A percentile compares a stretch with the other conserved stretches of the same genome.
phyloP scores from a whole-genome alignment of 2,329 filamentous ascomycete genomes.

The Fusarium longipes region DNA sequence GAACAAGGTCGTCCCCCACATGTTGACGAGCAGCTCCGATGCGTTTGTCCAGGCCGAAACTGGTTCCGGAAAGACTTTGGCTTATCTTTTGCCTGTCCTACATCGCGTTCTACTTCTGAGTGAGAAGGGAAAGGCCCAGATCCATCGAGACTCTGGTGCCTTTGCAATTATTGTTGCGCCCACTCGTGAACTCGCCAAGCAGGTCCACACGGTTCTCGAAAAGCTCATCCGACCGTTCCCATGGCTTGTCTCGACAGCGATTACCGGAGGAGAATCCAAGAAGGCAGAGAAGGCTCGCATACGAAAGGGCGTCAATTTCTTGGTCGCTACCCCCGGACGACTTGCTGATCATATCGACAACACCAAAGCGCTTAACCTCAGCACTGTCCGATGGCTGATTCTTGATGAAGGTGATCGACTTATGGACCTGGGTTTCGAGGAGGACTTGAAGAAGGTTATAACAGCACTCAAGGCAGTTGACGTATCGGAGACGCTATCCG shows the following conservation, averaged over 20 bases:
- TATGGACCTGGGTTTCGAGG: constrained; percentile 97
- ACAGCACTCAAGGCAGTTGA: constrained; percentile 76
- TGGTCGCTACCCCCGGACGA: constrained; percentile 93
- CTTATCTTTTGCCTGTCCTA: constrained; percentile 93
- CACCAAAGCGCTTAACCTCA: constrained; percentile 88
- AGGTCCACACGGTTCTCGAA: constrained; percentile 89
- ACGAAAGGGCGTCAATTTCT: constrained; percentile 92
- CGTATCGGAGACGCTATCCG: constrained; percentile 68
- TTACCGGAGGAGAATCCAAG: constrained; percentile 75
- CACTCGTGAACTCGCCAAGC: constrained; percentile 92
- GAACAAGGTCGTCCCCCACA: constrained; percentile 83
- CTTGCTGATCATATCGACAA: constrained; percentile 92
- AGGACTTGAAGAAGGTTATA: constrained; percentile 90
- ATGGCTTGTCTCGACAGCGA: constrained; percentile 93
- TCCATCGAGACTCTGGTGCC: constrained; percentile 86
- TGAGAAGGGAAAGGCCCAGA: constrained; percentile 64
- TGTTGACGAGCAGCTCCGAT: constrained; percentile 84
- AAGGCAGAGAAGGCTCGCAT: constrained; percentile 91
- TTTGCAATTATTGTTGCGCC: constrained; percentile 96
- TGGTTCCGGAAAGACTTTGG: constrained; percentile 95
- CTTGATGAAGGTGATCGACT: constrained; percentile 97
- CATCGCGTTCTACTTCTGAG: constrained; percentile 86
- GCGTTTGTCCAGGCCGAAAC: constrained; percentile 98
- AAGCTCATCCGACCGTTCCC: constrained; percentile 87
- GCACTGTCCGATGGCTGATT: constrained; percentile 91